These are phyloP conservation scores for Aspergillus ellipticus DNA, from an alignment of 495 filamentous ascomycete genomes.

Conservation along the genomic window DNA sequence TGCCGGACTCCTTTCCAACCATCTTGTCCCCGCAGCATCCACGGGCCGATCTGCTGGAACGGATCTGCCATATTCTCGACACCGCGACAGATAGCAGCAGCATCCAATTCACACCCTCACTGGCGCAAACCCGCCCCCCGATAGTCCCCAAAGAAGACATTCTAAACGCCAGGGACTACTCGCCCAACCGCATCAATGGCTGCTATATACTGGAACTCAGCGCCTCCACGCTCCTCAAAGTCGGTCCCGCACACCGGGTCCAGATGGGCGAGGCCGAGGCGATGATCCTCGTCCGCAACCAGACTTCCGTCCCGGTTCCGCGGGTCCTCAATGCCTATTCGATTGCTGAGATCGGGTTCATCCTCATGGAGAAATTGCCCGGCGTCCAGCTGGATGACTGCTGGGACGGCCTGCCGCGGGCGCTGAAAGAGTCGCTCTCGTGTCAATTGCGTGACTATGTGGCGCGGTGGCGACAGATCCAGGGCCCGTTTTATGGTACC, in stretches of 20 bases:
- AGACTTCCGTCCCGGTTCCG: conserved; percentile 26
- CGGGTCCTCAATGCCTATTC: conserved; percentile 25
- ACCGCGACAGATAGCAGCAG: no score
- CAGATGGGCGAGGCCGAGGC: conserved; percentile 26
- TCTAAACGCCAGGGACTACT: no score
- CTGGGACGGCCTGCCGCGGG: conserved; percentile 12
- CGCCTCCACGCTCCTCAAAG: conserved; percentile 14
- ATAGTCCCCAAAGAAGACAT: no score
- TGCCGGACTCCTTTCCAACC: no score
- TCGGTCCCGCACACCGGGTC: conserved; percentile 9
- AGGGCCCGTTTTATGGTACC: conserved; percentile 17
- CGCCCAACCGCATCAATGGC: no score
- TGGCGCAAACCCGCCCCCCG: no score
- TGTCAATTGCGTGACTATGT: conserved; percentile 15
- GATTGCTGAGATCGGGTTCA: conserved; percentile 23
- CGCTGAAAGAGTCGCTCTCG: conserved; percentile 6
- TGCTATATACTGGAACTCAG: no score
- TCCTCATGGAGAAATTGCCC: conserved; percentile 25
- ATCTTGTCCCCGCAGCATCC: no score
- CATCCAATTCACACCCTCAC: no score
- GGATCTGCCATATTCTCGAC: no score
- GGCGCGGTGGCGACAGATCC: conserved; percentile 17
- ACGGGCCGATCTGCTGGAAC: no score
- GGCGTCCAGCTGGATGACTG: conserved; percentile 14
- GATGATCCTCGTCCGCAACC: conserved; percentile 18